These are phyloP conservation scores for Isabelozyma heimii DNA, from an alignment of 805 yeast species.

Conservation along the genomic window DNA sequence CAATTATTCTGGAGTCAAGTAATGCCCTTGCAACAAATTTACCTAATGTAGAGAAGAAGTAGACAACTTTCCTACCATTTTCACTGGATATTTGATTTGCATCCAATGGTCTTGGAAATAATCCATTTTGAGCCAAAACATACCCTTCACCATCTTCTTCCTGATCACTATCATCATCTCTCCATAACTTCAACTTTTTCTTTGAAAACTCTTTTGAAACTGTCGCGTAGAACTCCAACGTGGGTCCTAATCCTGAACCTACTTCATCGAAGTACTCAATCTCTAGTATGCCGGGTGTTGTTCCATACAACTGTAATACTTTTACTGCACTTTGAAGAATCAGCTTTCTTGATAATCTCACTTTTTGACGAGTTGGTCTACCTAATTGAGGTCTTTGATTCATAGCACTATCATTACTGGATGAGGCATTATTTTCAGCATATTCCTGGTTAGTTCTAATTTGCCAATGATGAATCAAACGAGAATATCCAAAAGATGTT, in stretches of 20 bases:
- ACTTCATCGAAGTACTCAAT: slow-evolving; percentile 87
- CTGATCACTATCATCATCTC: slow-evolving; percentile 28
- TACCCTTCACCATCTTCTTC: slow-evolving; percentile 21
- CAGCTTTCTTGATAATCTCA: slow-evolving; percentile 68
- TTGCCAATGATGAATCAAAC: slow-evolving; percentile 80
- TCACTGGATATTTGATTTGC: slow-evolving; percentile 17
- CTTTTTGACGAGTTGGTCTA: slow-evolving; percentile 73
- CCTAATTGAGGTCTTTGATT: slow-evolving; percentile 54
- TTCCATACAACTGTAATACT: slow-evolving; percentile 71
- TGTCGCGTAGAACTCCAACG: slow-evolving; percentile 83
- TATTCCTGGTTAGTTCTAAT: slow-evolving; percentile 37
- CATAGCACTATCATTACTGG: neutral
- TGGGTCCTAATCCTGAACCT: slow-evolving; percentile 97
- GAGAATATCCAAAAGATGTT: slow-evolving; percentile 87
- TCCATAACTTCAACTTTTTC: slow-evolving; percentile 66
- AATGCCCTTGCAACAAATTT: slow-evolving; percentile 82
- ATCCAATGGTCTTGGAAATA: slow-evolving; percentile 72
- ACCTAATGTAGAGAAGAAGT: slow-evolving; percentile 68
- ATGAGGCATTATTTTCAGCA: slow-evolving; percentile 21
- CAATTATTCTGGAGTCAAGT: slow-evolving; percentile 84
- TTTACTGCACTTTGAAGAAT: slow-evolving; percentile 76
- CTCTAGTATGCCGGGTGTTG: slow-evolving; percentile 78
- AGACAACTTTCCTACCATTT: slow-evolving; percentile 42
- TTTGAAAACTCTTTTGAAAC: slow-evolving; percentile 74
- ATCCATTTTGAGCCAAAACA: slow-evolving; percentile 47